Base-by-base conservation (phyloP, 2,329 filamentous ascomycete genomes). In the Cytospora mali region DNA sequence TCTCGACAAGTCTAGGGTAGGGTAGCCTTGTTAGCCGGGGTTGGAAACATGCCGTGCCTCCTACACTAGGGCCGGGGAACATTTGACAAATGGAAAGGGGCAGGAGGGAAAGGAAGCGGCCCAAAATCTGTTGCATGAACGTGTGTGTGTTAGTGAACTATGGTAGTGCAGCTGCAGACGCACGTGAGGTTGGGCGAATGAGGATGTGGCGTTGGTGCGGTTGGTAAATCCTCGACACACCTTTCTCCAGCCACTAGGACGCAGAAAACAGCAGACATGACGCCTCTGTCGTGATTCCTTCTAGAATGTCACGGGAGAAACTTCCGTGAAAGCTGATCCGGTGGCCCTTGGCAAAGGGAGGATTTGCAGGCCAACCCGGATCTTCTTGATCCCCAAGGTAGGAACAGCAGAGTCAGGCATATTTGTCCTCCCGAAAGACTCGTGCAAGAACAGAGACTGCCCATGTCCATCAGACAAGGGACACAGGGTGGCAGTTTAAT, bases 201-300 rank as follows among this genome's bases (percentile, higher is more conserved):
- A 35, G 58, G 39, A 42, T 54, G 14, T 51, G 39, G 25, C 27
- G 58, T 50, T 54, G 39, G 18, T 21, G 39, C 31, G 46, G 58
- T 60, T 60, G 58, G 58, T 27, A 49, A 33, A 25, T 35, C 27
- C 39, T 6, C 27, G 35, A 39, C 53, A 42, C 27, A 35, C 39
- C 58, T n/a, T n/a, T n/a, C 42, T 48, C 58, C 27, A 54, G 46
- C 58, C 58, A 60, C 50, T 66, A 60, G 51, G 29, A 51, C 25
- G 52, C 50, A 49, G 31, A 58, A 31, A n/a, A 42, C 48, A 18
- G 56, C 46, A 58, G 31, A 58, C 48, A 31, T 16, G 39, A 49
- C 48, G n/a, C n/a, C n/a, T n/a, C n/a, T n/a, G n/a, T n/a, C n/a
- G n/a, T n/a, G n/a, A n/a, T n/a, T n/a, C n/a, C n/a, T n/a, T n/a